Evolutionary conservation across 139 green algal species (phyloP), one percentile per base, ranked within the genome.

Genomic region (Picochlorum sp.): DNA sequence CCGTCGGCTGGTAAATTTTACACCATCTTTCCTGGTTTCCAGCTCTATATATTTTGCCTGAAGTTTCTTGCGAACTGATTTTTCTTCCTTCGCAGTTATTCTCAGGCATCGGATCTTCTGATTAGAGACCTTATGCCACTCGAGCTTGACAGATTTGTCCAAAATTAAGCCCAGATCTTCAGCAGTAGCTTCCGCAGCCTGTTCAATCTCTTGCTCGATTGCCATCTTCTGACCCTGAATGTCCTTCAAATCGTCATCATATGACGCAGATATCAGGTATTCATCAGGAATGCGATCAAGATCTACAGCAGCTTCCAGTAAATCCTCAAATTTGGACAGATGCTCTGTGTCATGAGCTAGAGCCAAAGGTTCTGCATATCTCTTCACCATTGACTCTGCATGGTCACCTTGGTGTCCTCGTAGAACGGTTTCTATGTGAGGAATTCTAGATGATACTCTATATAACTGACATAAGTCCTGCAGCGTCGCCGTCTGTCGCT

Each of bases 11-110:
- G 85, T 93, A 84, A 98, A 98, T 77, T 96, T 95, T 41, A 83
- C 81, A 43, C 91, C 92, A 64, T 98, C 91, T 78, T 97, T 97
- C 57, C 81, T 76, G 16, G 83, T 88, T 68, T 95, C 85, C 20
- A 96, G 65, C 47, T 79, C 74, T 9, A 70, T 64, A 80, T 94
- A 97, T 29, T 64, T 79, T 32, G 50, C 35, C 55, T 80, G 41
- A 53, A 98, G 76, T 75, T 93, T 87, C 37, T 67, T 72, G 2
- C 90, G 74, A 30, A 95, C 83, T 12, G 58, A 68, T 59, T 84
- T 86, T 74, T 97, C 88, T 70, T 97, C 89, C 65, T 95, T 96
- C 7, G 68, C 47, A 4, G 89, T 95, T 66, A 97, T 93, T 58
- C 89, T 76, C 59, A 97, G 70, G 72, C 87, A 96, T 41, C 87